phyloP scores from a whole-genome alignment of 2,329 filamentous ascomycete species.

The Sporothrix schenckii region DNA sequence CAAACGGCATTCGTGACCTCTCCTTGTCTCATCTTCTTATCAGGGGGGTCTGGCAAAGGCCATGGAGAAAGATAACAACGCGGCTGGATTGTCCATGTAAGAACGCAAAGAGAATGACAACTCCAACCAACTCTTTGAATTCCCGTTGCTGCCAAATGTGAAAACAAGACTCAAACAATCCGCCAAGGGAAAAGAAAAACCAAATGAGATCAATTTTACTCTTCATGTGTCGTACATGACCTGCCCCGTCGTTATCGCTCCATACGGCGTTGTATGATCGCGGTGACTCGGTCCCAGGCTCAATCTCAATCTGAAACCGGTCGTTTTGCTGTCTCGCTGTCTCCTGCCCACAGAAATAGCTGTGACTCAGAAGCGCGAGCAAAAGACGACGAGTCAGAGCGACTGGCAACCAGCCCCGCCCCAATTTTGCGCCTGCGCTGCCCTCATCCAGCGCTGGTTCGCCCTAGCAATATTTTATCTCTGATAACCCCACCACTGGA shows the following conservation, averaged over 20 bases:
- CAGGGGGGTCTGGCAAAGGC: background rate
- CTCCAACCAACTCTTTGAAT: background rate
- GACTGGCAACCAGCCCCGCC: slow-evolving; percentile 32
- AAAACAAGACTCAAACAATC: no score
- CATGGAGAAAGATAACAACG: background rate
- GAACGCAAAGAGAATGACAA: background rate
- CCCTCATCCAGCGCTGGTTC: slow-evolving; percentile 23
- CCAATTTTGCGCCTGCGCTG: slow-evolving; percentile 25
- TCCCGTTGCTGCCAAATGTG: background rate
- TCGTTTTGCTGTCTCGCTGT: slow-evolving; percentile 24
- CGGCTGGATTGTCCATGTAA: background rate
- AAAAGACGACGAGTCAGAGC: background rate
- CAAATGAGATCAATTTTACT: background rate
- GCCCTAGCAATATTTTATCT: slow-evolving; percentile 29
- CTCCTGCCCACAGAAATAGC: slow-evolving; percentile 34
- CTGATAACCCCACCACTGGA: slow-evolving; percentile 24
- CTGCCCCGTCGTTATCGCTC: slow-evolving; percentile 9
- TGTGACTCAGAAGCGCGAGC: slow-evolving; percentile 35
- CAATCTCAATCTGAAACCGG: slow-evolving; percentile 32
- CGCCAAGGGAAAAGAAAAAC: no score
- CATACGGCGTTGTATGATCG: background rate
- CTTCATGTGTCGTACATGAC: background rate
- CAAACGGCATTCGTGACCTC: background rate
- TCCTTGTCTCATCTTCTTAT: slow-evolving; percentile 24
- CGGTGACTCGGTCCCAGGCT: slow-evolving; percentile 18